Evolutionary conservation across 441 rosid genomes (phyloP), one percentile per base, ranked within the genome.

Genomic region (Gossypium schwendimanii): DNA sequence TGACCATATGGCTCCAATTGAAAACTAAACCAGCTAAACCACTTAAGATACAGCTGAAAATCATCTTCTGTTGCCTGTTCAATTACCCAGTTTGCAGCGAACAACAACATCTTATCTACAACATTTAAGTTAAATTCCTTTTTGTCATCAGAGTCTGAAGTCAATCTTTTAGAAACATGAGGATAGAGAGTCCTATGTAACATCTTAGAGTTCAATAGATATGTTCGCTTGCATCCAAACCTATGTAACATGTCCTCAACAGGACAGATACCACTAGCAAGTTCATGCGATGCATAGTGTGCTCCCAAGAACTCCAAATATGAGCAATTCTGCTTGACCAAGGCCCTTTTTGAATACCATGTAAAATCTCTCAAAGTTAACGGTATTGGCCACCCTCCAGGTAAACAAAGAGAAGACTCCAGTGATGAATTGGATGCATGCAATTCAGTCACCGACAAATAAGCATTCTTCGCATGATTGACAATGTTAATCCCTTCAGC

Each of bases 351-450:
- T 14, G 99, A 87, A 80, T 93, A 79, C 84, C 84, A 82, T 24
- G 85, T 72, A 41, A 85, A 79, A 86, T 89, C 89, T 76, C 81
- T 81, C 83, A 88, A 68, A 69, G 84, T 85, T 84, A 90, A 78
- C 24, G 97, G 92, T 77, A 80, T 78, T 61, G 96, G 97, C 97
- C 94, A 95, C 75, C 98, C 98, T 65, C 93, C 98, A 58, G 98
- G 90, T 70, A 91, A 74, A 80, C 77, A 81, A 74, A 90, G 73
- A 77, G 83, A 75, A 59, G 69, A 64, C 52, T 78, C 84, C 77
- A 77, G 63, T 8, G 80, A 73, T 45, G 78, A 79, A 73, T 68
- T 80, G 74, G 72, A 76, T 69, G 69, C 82, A 62, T 72, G 68
- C 54, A 83, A 64, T 41, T 79, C 75, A 76, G 69, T 50, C 36